Evolutionary conservation across 352 stramenopile genomes (phyloP).

Genomic region (Phytophthora sansomeana): DNA sequence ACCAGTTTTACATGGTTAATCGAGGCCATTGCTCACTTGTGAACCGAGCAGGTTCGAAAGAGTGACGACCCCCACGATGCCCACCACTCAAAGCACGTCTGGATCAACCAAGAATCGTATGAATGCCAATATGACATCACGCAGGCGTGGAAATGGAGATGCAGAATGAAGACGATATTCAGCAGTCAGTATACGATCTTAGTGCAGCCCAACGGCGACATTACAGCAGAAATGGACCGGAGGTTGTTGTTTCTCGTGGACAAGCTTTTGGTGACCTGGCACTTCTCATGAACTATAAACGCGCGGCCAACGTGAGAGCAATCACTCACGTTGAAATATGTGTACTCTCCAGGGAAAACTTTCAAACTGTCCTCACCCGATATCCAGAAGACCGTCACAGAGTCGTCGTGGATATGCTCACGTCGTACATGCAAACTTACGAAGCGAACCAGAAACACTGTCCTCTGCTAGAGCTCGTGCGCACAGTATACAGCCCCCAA

Average conservation of each 20-base stretch:
- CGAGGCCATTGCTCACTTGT: too few species aligned
- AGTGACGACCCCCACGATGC: too few species aligned
- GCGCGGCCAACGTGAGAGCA: conserved; percentile 50
- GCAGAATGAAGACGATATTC: too few species aligned
- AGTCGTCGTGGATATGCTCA: conserved; percentile 42
- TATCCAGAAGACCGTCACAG: conserved; percentile 43
- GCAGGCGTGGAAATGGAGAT: too few species aligned
- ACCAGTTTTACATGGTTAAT: too few species aligned
- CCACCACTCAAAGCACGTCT: too few species aligned
- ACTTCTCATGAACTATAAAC: conserved; percentile 63
- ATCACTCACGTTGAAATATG: conserved; percentile 65
- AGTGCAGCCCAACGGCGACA: too few species aligned
- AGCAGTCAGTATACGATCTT: too few species aligned
- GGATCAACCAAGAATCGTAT: too few species aligned
- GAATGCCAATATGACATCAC: too few species aligned
- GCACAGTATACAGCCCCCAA: conserved; percentile 31
- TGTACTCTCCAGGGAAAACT: conserved; percentile 46
- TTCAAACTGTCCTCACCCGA: conserved; percentile 45
- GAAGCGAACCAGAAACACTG: conserved; percentile 27
- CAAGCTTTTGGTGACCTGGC: conserved; percentile 62
- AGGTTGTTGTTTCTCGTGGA: conserved; percentile 30
- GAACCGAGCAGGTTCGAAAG: too few species aligned
- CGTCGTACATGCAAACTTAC: conserved; percentile 43
- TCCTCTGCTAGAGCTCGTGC: conserved; percentile 38
- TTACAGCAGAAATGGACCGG: conserved; percentile 11